Evolutionary conservation across 306 rosid species (phyloP).

Genomic region (Lotus japonicus): DNA sequence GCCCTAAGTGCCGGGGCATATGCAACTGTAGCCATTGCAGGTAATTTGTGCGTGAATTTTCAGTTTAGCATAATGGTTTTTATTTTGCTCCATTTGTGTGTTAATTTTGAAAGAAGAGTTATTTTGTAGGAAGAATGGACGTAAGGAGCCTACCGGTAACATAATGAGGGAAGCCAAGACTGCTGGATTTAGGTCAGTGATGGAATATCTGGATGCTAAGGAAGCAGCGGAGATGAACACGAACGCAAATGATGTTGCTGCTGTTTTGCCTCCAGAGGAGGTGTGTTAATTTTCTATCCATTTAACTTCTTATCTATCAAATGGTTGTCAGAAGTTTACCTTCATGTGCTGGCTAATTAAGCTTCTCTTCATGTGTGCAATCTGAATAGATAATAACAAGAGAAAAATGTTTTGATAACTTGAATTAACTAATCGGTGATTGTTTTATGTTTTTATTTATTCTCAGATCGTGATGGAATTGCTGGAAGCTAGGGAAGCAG

Average conservation of each 20-base stretch:
- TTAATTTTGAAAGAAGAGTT: constrained; percentile 10
- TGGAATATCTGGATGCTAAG: constrained; percentile 50
- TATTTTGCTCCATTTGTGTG: neutral
- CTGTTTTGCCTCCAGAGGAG: constrained; percentile 23
- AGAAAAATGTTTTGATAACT: neutral
- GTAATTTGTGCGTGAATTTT: constrained; percentile 28
- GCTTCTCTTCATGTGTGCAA: neutral
- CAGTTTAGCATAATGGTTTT: neutral
- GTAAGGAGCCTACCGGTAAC: constrained; percentile 66
- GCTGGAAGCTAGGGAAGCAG: too few relatives aligned
- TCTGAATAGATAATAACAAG: neutral
- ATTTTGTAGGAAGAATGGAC: constrained; percentile 50
- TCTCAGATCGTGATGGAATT: neutral
- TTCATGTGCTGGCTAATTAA: neutral
- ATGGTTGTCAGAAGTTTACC: neutral
- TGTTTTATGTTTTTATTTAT: neutral
- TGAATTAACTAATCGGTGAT: neutral
- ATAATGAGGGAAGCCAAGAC: constrained; percentile 43
- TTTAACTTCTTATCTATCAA: neutral
- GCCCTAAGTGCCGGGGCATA: constrained; percentile 67
- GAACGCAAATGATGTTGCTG: neutral
- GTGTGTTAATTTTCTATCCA: neutral
- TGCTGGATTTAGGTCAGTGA: constrained; percentile 53
- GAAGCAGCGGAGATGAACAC: neutral
- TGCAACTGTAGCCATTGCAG: constrained; percentile 82